These are phyloP conservation scores for Beauveria scarabaeidicola DNA, from an alignment of 2,329 filamentous ascomycete genomes.

Conservation along the genomic window DNA sequence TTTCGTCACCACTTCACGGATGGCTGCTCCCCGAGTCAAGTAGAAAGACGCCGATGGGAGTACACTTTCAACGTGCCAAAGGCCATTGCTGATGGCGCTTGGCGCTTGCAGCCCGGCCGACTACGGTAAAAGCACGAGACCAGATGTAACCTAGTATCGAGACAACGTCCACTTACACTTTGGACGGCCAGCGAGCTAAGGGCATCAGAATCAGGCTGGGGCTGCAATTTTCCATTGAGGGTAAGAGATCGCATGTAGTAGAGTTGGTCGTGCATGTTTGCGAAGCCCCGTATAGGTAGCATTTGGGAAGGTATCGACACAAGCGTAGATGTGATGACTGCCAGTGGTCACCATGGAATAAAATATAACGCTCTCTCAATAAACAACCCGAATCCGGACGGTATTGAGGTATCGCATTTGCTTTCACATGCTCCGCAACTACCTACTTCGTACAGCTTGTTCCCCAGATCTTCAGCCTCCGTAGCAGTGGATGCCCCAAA, in stretches of 20 bases:
- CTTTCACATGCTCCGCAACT: not conserved
- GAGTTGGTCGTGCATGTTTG: not conserved
- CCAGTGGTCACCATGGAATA: too few species aligned
- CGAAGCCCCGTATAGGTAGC: not conserved
- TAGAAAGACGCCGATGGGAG: not conserved
- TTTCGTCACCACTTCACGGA: not conserved
- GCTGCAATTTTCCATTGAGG: not conserved
- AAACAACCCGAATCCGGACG: too few species aligned
- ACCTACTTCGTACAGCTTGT: not conserved
- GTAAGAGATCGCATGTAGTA: not conserved
- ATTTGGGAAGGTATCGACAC: too few species aligned
- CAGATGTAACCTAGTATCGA: conserved; percentile 9
- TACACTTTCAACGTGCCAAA: not conserved
- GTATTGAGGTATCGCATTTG: not conserved
- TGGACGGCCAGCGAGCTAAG: not conserved
- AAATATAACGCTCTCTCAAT: too few species aligned
- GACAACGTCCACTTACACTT: not conserved
- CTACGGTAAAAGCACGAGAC: not conserved
- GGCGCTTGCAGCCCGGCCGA: not conserved
- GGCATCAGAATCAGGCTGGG: not conserved
- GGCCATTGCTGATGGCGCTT: not conserved
- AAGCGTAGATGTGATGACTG: too few species aligned
- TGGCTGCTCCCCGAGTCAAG: not conserved
- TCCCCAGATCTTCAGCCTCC: conserved; percentile 11
- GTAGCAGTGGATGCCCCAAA: not conserved